Evolutionary conservation across 208 protist genomes (phyloP).

Genomic region (Angomonas deanei): DNA sequence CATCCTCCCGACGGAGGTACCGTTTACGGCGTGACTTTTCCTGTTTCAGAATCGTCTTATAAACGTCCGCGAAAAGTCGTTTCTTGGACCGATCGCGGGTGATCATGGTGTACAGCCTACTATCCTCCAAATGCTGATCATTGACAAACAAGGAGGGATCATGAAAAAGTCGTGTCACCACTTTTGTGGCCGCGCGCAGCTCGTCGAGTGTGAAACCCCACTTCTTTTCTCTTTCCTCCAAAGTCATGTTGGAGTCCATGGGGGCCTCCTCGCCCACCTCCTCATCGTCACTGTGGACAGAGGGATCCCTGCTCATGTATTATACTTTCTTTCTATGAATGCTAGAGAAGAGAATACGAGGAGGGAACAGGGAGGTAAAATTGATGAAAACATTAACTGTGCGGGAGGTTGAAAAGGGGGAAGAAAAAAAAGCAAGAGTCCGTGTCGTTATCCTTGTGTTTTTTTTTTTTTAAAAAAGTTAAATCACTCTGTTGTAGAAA

Average conservation of each 20-base stretch:
- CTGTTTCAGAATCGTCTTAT: conserved; percentile 80
- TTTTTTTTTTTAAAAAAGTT: not conserved
- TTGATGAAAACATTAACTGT: conserved; percentile 7
- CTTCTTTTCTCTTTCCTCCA: conserved; percentile 52
- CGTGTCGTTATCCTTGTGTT: not conserved
- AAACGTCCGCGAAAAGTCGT: conserved; percentile 59
- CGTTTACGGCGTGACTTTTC: conserved; percentile 69
- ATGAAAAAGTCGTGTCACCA: conserved; percentile 70
- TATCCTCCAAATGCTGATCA: conserved; percentile 74
- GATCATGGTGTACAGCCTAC: conserved; percentile 90
- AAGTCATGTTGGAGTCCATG: conserved; percentile 29
- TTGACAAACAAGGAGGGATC: conserved; percentile 79
- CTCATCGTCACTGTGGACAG: not conserved
- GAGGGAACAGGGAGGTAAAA: conserved; percentile 4
- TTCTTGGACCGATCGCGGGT: conserved; percentile 80
- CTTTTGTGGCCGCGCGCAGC: conserved; percentile 60
- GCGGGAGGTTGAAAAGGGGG: not conserved
- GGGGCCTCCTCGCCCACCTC: conserved; percentile 9
- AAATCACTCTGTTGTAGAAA: too few relatives aligned
- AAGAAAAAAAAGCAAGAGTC: conserved; percentile 3
- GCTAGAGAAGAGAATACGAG: not conserved
- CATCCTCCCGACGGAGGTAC: conserved; percentile 65
- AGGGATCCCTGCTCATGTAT: not conserved
- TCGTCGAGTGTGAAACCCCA: conserved; percentile 87
- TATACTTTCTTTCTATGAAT: not conserved